These are phyloP conservation scores for Suillus sp. DNA, from an alignment of 768 basidiomycete genomes.

Conservation along the genomic window DNA sequence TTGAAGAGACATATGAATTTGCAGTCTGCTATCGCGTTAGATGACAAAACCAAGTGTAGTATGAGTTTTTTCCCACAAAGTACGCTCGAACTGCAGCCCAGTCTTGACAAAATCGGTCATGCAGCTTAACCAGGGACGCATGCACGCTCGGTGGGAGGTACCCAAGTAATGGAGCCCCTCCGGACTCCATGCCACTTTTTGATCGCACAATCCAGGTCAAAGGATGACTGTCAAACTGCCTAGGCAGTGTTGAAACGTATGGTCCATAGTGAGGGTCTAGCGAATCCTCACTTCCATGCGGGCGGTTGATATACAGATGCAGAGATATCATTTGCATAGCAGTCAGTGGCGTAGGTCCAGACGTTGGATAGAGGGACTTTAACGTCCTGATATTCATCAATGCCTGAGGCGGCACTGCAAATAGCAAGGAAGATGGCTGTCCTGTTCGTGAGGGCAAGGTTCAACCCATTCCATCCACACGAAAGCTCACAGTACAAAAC, in stretches of 20 bases:
- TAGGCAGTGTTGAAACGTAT: constrained; percentile 79
- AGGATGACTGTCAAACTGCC: constrained; percentile 75
- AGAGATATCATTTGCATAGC: constrained; percentile 80
- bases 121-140: constrained; percentile 43
- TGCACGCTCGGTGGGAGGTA: constrained; percentile 51
- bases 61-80: constrained; percentile 46
- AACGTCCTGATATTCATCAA: constrained; percentile 78
- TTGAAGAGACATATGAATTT: not conserved
- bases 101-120: constrained; percentile 55
- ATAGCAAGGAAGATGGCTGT: constrained; percentile 57
- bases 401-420: constrained; percentile 69
- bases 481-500: constrained; percentile 43
- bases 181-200: constrained; percentile 18
- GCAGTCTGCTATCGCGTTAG: constrained; percentile 6
- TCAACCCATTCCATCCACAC: not conserved
- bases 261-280: constrained; percentile 64
- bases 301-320: constrained; percentile 74
- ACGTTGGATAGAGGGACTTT: constrained; percentile 52
- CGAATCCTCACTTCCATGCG: constrained; percentile 43
- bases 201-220: constrained; percentile 65
- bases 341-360: constrained; percentile 39
- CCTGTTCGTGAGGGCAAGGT: constrained; percentile 15
- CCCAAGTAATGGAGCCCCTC: constrained; percentile 38
- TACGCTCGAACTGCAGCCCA: constrained; percentile 54
- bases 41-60: not conserved